Evolutionary conservation across 768 basidiomycete genomes (phyloP).

Genomic region (Ramaria rubella): DNA sequence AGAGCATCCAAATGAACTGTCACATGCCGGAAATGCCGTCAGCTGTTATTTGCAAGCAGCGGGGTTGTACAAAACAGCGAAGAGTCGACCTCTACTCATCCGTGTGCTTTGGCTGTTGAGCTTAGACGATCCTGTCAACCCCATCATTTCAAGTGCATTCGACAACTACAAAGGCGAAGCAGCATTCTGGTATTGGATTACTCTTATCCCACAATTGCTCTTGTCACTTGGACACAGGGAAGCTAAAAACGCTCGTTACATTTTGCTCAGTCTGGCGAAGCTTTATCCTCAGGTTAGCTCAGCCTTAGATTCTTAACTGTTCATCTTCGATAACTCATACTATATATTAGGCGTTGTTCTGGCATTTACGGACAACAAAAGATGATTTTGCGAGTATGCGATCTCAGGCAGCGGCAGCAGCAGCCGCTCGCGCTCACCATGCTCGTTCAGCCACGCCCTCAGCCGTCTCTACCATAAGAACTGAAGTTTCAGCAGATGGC

Average conservation of each 20-base stretch:
- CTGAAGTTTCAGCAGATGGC: slow-evolving; percentile 19
- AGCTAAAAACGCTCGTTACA: slow-evolving; percentile 84
- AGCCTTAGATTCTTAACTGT: neutral
- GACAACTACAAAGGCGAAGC: slow-evolving; percentile 95
- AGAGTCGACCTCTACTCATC: slow-evolving; percentile 84
- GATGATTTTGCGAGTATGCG: slow-evolving; percentile 56
- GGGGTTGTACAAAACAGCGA: slow-evolving; percentile 88
- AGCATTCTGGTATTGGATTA: slow-evolving; percentile 99
- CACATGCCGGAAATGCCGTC: slow-evolving; percentile 83
- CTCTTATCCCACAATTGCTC: slow-evolving; percentile 90
- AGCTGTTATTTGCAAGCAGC: slow-evolving; percentile 98
- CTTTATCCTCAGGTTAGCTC: slow-evolving; percentile 79
- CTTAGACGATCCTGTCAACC: slow-evolving; percentile 71
- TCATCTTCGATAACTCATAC: neutral
- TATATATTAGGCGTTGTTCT: slow-evolving; percentile 76
- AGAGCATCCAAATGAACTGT: slow-evolving; percentile 66
- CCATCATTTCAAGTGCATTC: slow-evolving; percentile 67
- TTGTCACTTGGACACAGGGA: slow-evolving; percentile 86
- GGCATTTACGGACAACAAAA: slow-evolving; percentile 79
- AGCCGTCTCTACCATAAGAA: slow-evolving; percentile 9
- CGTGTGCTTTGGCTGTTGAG: slow-evolving; percentile 96
- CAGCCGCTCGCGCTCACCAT: slow-evolving; percentile 24
- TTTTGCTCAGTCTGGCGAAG: slow-evolving; percentile 86
- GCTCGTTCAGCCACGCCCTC: slow-evolving; percentile 8
- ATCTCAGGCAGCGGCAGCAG: slow-evolving; percentile 35